Conservation (phyloP, 129 eudicot species). For the Saposhnikovia divaricata region DNA sequence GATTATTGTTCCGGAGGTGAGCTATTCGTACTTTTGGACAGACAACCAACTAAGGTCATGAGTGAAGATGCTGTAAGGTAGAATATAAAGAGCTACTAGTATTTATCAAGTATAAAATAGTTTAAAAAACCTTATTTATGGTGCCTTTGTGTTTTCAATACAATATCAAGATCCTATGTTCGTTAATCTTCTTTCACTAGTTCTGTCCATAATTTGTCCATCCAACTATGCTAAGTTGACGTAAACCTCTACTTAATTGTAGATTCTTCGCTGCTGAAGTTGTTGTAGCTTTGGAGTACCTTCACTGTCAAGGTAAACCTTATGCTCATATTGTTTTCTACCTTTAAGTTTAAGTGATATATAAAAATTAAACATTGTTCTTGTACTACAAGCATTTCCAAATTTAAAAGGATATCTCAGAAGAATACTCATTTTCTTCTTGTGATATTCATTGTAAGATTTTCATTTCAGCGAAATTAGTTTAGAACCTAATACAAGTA, state of each 20-base stretch:
- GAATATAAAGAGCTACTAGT: background rate
- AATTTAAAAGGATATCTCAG: background rate
- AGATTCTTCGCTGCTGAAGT: constrained; percentile 98
- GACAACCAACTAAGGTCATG: constrained; percentile 80
- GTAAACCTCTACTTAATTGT: constrained; percentile 5
- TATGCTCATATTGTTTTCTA: background rate
- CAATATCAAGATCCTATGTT: background rate
- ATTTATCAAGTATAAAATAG: background rate
- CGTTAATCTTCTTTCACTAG: background rate
- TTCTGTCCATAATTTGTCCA: background rate
- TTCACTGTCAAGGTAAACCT: constrained; percentile 90
- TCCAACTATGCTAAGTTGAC: constrained; percentile 6
- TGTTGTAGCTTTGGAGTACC: constrained; percentile 88
- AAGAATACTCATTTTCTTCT: background rate
- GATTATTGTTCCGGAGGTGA: constrained; percentile 98
- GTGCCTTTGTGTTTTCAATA: background rate
- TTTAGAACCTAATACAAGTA: background rate
- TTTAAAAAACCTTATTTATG: background rate
- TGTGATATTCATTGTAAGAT: background rate
- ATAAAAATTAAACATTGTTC: background rate
- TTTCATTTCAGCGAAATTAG: background rate
- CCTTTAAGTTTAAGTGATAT: background rate
- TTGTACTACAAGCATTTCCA: background rate
- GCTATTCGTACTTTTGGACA: constrained; percentile 81
- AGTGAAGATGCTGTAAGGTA: constrained; percentile 96